Base-by-base conservation (phyloP, 495 filamentous ascomycete species). In the Tuber indicum region DNA sequence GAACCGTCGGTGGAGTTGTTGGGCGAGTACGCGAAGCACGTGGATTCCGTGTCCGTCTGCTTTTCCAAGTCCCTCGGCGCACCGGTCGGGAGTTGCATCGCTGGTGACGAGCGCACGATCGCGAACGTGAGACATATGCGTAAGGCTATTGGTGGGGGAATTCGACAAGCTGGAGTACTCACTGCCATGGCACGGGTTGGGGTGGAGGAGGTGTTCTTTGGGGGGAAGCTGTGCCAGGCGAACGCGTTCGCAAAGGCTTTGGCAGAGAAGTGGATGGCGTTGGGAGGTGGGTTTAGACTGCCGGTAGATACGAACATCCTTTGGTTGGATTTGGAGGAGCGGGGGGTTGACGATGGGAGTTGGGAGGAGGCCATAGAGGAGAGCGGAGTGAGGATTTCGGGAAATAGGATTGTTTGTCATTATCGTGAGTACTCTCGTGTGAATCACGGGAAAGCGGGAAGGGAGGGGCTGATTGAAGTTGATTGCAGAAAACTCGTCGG, bases 241-340 rank as follows among this genome's bases (percentile, higher is more conserved):
- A 92, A 97, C 84, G 82, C 78, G 43, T 89, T 86, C 47, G 93
- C 94, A 2, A 90, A 89, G 84, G 84, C 85, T 66, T 85, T 97
- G 41, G 91, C 88, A 36, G 84, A 86, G 42, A 84, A 89, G 75
- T 94, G 92, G 92, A 88, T 85, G 4, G 84, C 83, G 9, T 84
- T 90, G 21, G 92, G 91, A 1, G 90, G 91, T 19, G 87, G 89
- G 84, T 83, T 90, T 43, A 71, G 82, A 58, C 84, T 89, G 45
- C 89, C 90, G 12, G 91, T 91, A 5, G 91, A 97, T 80, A 97
- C 94, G 62, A 97, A 98, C 84, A 97, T 97, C 92, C 90, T 96
- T 23, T 98, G 94, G 95, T 79, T 97, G 75, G 92, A 97, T 84
- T 84, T 97, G 44, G 89, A 91, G 43, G 86, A 78, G 21, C 79